These are phyloP conservation scores for Chlamydomonas eustigma DNA, from an alignment of 139 green algal species.

Conservation along the genomic window DNA sequence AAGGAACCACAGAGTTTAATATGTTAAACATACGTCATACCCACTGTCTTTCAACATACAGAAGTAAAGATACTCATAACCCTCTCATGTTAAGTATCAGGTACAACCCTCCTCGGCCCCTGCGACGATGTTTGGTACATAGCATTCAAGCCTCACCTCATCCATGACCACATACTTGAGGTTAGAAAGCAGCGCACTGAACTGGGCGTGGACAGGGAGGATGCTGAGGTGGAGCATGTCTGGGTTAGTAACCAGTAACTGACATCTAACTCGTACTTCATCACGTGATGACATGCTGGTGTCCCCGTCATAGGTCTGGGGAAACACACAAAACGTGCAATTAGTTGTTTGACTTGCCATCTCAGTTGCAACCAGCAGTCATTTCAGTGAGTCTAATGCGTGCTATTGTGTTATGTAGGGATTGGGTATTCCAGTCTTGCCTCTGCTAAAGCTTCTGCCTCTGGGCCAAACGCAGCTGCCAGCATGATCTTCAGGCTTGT, in stretches of 20 bases:
- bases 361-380: not conserved
- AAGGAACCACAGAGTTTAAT: no score
- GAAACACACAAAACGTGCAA: no score
- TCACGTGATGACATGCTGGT: not conserved
- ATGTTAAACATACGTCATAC: no score
- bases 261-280: constrained; percentile 43
- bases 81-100: no score
- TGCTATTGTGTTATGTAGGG: no score
- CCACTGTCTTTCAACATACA: no score
- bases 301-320: constrained; percentile 7
- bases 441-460: constrained; percentile 37
- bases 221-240: constrained; percentile 94
- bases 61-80: no score
- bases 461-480: constrained; percentile 47
- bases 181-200: constrained; percentile 63
- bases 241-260: constrained; percentile 89
- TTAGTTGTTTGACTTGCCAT: no score
- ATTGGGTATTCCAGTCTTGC: no score
- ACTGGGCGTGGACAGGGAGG: constrained; percentile 72
- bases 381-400: no score
- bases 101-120: no score
- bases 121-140: no score
- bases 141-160: constrained; percentile 70
- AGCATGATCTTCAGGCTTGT: constrained; percentile 49
- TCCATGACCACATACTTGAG: constrained; percentile 85